These are phyloP conservation scores for Aspergillus sparsus DNA, from an alignment of 495 filamentous ascomycete genomes.

Conservation along the genomic window DNA sequence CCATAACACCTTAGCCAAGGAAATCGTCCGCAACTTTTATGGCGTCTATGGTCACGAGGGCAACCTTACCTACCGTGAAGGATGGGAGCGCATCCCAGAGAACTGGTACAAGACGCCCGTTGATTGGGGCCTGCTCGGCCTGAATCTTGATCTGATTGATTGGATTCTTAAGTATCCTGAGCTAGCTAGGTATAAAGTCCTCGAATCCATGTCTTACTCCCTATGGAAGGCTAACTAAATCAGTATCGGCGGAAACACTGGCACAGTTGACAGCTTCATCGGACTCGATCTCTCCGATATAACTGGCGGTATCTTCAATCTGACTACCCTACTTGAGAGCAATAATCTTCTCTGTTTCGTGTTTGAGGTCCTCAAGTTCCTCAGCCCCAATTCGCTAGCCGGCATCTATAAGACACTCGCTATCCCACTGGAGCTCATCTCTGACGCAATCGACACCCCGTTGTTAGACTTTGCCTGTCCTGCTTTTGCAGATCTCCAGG, in stretches of 20 bases:
- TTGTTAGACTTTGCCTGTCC: constrained; percentile 38
- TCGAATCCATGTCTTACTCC: not conserved
- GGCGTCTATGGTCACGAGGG: constrained; percentile 42
- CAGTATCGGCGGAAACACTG: constrained; percentile 58
- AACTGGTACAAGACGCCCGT: constrained; percentile 61
- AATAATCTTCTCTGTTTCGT: constrained; percentile 53
- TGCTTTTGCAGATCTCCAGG: constrained; percentile 39
- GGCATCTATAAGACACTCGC: constrained; percentile 41
- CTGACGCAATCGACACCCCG: constrained; percentile 28
- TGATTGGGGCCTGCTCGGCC: constrained; percentile 37
- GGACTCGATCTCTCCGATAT: constrained; percentile 49
- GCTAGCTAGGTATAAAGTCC: constrained; percentile 34
- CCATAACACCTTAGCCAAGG: constrained; percentile 30
- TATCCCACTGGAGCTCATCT: constrained; percentile 33
- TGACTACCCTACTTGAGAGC: constrained; percentile 41
- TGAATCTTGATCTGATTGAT: constrained; percentile 44
- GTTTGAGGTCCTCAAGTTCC: constrained; percentile 43
- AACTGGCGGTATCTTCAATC: constrained; percentile 52
- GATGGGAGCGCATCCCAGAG: constrained; percentile 56
- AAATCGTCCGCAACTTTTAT: constrained; percentile 50
- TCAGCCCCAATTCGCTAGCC: constrained; percentile 42
- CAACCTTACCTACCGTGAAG: constrained; percentile 44
- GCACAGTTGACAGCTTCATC: constrained; percentile 56
- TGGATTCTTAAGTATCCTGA: constrained; percentile 43
- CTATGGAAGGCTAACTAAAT: constrained; percentile 9